Base-by-base conservation (phyloP, 1,139 yeast genomes). In the Trichomonascaceae sp. region DNA sequence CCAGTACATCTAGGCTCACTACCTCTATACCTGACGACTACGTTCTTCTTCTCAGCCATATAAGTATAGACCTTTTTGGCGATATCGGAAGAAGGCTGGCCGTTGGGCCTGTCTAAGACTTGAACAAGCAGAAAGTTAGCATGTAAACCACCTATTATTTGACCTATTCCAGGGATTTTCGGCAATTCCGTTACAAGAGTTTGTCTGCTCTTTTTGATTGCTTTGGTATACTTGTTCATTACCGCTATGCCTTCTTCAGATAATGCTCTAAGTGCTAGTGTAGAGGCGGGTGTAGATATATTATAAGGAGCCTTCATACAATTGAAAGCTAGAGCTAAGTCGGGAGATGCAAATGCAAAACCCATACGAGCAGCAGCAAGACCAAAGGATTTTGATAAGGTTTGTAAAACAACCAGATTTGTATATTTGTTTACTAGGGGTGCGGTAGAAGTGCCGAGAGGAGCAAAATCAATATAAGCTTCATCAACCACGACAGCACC, bases 261-360 rank as follows among this genome's bases (percentile, higher is more conserved):
- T 3, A 93, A 79, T 0, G 97, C 95, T 59, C 93, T 79, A 24
- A 77, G 60, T 0, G 96, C 98, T 47, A 89, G 75, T 52, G 79
- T 80, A 2, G 97, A 76, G 0, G 98, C 85, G 58, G 87, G 76
- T 6, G 91, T 81, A 9, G 96, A 87, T 52, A 93, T 87, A 69
- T 93, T 95, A 72, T 93, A 95, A 0, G 99, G 99, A 45, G 96
- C 96, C 67, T 91, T 93, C 85, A 93, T 84, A 30, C 95, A 82
- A 68, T 95, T 93, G 63, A 93, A 74, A 53, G 86, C 79, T 17
- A 70, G 66, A 0, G 96, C 79, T 53, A 93, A 75, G 54, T 79
- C 80, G 13, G 75, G 72, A 15, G 79, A 75, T 10, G 91, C 77
- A 66, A 70, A 91, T 0, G 96, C 84, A 57, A 89, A 75, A 20